Base-by-base conservation (phyloP, 1,284 basidiomycete species). In the Ceraceosorus bombacis region DNA sequence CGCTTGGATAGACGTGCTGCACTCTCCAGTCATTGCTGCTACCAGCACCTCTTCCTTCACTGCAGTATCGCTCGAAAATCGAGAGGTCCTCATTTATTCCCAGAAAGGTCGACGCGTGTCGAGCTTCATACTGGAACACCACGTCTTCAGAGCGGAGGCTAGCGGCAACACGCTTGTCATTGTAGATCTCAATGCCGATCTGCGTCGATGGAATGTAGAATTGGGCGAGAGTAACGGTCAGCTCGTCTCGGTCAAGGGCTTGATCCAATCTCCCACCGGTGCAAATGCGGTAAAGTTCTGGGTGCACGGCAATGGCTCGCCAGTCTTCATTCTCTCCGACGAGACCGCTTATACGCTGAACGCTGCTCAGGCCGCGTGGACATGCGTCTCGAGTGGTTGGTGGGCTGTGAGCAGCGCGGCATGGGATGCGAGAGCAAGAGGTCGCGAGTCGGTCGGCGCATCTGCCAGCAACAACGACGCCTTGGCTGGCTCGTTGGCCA, bases 1-100 rank as follows among this genome's bases (percentile, higher is more conserved):
- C 6, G 83, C 87, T 57, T 97, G 93, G 92, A 77, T 92, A 55
- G 91, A 96, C 78, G 96, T 88, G 78, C 72, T 91, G 6, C 84
- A 88, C 0, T 83, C 83, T 0, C 85, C 86, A 5, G 84, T 85
- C 5, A 75, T 93, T 5, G 80, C 82, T 0, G 76, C 89, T 40
- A 85, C 85, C 1, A 85, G 85, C 0, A 87, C 88, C 0, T 73
- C 78, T 2, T 72, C 73, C 2, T 90, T 90, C 74, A 86, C 85
- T 64, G 91, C 89, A 2, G 87, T 67, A 0, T 65, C 67, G 2
- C 59, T 72, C 17, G 59, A 64, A 12, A 71, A 75, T 49, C 57
- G 65, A n/a, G 65, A 65, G 2, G 43, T 77, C 17, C 37, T 70
- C 13, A 63, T 73, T 55, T 76, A 77, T 49, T 62, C 72, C 51